phyloP scores from a whole-genome alignment of 352 stramenopile genomes.

The Phytophthora capsici region DNA sequence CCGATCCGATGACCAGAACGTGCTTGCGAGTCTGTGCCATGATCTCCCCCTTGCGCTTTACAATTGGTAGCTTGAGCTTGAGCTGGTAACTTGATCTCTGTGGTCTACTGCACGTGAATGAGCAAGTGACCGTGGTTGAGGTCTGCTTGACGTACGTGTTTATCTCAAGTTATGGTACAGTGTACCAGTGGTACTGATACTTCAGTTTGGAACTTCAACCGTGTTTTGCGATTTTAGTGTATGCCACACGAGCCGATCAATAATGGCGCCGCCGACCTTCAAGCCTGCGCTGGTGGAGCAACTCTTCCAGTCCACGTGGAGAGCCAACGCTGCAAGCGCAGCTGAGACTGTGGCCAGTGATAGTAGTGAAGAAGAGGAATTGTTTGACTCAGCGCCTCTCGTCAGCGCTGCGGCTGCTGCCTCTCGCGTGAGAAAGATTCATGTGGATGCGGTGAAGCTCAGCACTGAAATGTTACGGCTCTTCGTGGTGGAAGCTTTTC shows the following conservation, averaged over 20 bases:
- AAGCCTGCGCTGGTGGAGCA: constrained; percentile 74
- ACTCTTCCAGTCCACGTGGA: constrained; percentile 74
- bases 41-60: not conserved
- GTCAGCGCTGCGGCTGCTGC: constrained; percentile 33
- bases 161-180: not conserved
- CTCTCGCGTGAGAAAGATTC: constrained; percentile 71
- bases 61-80: not conserved
- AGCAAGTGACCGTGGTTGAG: constrained; percentile 23
- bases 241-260: not conserved
- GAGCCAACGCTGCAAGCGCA: constrained; percentile 31
- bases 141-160: constrained; percentile 10
- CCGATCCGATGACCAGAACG: constrained; percentile 81
- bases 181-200: not conserved
- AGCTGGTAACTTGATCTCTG: constrained; percentile 12
- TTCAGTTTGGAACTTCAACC: constrained; percentile 28
- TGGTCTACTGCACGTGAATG: not conserved
- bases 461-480: constrained; percentile 78
- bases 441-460: constrained; percentile 74
- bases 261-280: constrained; percentile 48
- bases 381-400: constrained; percentile 46
- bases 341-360: constrained; percentile 34
- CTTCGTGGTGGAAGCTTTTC: constrained; percentile 79
- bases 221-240: constrained; percentile 12
- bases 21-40: constrained; percentile 40
- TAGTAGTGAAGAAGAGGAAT: constrained; percentile 50